phyloP scores from a whole-genome alignment of 345 rosid genomes.

The Populus ilicifolia region DNA sequence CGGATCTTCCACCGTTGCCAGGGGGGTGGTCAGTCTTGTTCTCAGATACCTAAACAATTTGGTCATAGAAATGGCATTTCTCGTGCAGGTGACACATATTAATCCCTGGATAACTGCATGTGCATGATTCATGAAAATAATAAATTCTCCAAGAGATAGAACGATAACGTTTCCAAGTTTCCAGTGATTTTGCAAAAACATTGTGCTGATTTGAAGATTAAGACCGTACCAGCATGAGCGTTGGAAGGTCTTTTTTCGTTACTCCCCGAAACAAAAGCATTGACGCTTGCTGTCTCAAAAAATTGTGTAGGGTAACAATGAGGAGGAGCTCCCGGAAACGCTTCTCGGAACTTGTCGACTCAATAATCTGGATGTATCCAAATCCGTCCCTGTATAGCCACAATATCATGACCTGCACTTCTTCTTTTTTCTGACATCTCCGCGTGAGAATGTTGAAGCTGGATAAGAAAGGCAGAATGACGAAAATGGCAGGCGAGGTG shows the following conservation, averaged over 20 bases:
- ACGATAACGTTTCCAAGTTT: background rate
- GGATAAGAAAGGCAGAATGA: background rate
- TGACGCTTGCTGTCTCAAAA: background rate
- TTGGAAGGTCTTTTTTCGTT: no score
- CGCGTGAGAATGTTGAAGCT: background rate
- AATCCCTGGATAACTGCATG: background rate
- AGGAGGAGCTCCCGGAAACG: constrained; percentile 83
- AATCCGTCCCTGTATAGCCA: constrained; percentile 39
- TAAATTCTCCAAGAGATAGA: background rate
- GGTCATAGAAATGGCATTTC: constrained; percentile 89
- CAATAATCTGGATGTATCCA: constrained; percentile 57
- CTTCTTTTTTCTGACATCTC: background rate
- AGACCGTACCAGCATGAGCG: background rate
- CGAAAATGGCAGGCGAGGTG: background rate
- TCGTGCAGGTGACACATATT: constrained; percentile 57
- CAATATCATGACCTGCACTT: constrained; percentile 14
- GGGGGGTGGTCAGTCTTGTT: constrained; percentile 76
- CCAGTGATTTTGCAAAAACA: background rate
- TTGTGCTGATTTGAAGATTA: background rate
- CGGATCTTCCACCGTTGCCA: constrained; percentile 88
- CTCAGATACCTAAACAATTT: constrained; percentile 77
- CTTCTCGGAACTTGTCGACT: constrained; percentile 84
- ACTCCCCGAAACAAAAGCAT: background rate
- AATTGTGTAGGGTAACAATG: constrained; percentile 64
- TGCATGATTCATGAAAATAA: background rate